Evolutionary conservation across 495 filamentous ascomycete genomes (phyloP).

Genomic region (Annulohypoxylon stygium): DNA sequence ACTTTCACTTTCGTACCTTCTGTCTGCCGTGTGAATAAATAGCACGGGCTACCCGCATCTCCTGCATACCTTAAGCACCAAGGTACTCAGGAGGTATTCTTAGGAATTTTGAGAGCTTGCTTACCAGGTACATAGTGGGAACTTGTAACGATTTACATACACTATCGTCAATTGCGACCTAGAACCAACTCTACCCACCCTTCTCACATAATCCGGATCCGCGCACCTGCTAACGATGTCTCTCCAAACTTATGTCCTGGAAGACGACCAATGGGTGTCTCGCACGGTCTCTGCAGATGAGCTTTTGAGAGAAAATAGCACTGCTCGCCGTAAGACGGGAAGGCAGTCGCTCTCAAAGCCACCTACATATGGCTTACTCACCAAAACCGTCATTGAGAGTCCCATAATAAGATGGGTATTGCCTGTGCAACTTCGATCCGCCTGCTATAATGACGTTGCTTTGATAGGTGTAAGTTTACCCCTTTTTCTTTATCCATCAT

Average conservation of each 20-base stretch:
- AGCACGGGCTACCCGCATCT: neutral
- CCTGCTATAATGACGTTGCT: conserved; percentile 84
- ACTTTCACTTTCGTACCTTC: neutral
- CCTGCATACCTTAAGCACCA: neutral
- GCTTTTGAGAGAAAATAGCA: conserved; percentile 33
- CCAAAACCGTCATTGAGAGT: conserved; percentile 80
- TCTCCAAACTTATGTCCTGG: conserved; percentile 66
- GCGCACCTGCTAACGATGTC: conserved; percentile 38
- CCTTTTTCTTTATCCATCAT: conserved; percentile 33
- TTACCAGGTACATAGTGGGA: neutral
- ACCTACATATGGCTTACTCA: conserved; percentile 76
- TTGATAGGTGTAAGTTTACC: conserved; percentile 78
- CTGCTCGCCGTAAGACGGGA: conserved; percentile 27
- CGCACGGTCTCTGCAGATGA: conserved; percentile 48
- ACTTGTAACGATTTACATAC: neutral
- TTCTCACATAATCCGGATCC: neutral
- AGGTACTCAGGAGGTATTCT: neutral
- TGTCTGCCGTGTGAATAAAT: neutral
- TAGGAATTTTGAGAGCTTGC: neutral
- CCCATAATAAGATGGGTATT: conserved; percentile 82
- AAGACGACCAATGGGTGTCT: conserved; percentile 72
- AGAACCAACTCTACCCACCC: neutral
- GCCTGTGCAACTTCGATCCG: conserved; percentile 79
- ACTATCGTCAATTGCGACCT: too few relatives aligned
- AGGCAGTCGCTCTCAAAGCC: conserved; percentile 47